phyloP scores from a whole-genome alignment of 2,329 filamentous ascomycete genomes.

The Talaromyces sp. region DNA sequence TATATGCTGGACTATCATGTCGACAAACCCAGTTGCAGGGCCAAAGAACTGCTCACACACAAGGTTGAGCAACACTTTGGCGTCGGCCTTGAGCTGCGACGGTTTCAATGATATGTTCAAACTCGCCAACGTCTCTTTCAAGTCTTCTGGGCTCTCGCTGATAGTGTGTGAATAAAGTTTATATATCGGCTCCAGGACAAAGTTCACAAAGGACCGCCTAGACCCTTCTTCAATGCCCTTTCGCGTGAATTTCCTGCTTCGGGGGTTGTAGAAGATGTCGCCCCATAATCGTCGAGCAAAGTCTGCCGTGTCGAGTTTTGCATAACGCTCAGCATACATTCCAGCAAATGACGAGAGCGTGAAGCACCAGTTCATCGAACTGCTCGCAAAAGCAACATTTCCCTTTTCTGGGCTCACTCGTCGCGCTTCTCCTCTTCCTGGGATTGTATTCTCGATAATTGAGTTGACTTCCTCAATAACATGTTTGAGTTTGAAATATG shows the following conservation, averaged over 20 bases:
- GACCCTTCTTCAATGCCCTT: constrained; percentile 76
- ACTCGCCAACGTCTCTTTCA: constrained; percentile 70
- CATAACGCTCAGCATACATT: constrained; percentile 89
- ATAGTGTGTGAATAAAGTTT: constrained; percentile 95
- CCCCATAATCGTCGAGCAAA: constrained; percentile 88
- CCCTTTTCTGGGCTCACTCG: constrained; percentile 92
- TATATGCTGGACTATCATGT: constrained; percentile 87
- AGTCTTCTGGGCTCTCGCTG: constrained; percentile 77
- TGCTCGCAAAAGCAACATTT: constrained; percentile 95
- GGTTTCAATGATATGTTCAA: constrained; percentile 86
- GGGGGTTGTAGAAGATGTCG: constrained; percentile 92
- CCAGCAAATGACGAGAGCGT: constrained; percentile 89
- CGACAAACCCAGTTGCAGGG: constrained; percentile 80
- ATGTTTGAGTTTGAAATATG: constrained; percentile 98
- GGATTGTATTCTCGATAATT: constrained; percentile 80
- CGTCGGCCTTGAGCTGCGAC: constrained; percentile 84
- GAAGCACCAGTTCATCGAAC: constrained; percentile 94
- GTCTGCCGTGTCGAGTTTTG: constrained; percentile 72
- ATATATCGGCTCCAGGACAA: constrained; percentile 93
- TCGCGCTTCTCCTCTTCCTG: constrained; percentile 70
- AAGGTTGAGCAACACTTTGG: constrained; percentile 78
- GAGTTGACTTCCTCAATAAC: constrained; percentile 99
- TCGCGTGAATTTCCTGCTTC: constrained; percentile 83
- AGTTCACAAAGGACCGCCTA: constrained; percentile 85
- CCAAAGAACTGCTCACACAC: constrained; percentile 97